phyloP scores from a whole-genome alignment of 2,329 filamentous ascomycete species.

The Nothomitra cinnamomea region DNA sequence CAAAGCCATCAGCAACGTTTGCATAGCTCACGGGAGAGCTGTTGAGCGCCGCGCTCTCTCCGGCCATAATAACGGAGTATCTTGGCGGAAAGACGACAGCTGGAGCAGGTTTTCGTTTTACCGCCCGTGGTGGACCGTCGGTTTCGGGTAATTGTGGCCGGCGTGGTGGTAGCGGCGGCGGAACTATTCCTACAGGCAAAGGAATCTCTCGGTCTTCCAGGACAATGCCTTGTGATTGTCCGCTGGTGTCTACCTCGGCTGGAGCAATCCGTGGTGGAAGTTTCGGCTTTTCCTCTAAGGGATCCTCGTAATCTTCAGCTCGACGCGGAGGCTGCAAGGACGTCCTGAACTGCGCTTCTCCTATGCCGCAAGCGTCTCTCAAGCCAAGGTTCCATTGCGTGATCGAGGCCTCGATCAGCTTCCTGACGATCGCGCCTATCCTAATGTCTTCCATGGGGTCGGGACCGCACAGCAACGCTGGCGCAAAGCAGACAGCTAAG shows the following conservation, averaged over 20 bases:
- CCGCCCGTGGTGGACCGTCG: background rate
- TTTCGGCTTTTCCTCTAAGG: background rate
- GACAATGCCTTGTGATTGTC: constrained; percentile 1
- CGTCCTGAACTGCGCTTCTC: background rate
- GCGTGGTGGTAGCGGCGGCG: background rate
- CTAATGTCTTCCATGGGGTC: constrained; percentile 38
- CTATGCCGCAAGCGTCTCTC: constrained; percentile 2
- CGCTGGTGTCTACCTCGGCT: background rate
- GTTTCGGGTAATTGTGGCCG: background rate
- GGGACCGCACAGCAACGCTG: constrained; percentile 32
- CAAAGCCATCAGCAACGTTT: background rate
- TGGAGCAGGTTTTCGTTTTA: background rate
- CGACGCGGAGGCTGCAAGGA: background rate
- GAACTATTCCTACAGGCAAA: background rate
- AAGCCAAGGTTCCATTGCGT: constrained; percentile 19
- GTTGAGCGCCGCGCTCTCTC: background rate
- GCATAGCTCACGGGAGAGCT: background rate
- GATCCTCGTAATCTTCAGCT: constrained; percentile 1
- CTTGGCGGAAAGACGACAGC: background rate
- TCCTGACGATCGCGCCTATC: constrained; percentile 32
- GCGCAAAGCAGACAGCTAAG: constrained; percentile 36
- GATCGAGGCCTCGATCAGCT: constrained; percentile 31
- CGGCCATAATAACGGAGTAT: background rate
- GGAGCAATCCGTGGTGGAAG: background rate
- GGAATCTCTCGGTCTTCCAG: background rate